Evolutionary conservation across 108 stramenopile species (phyloP), one percentile per base, ranked within the genome.

Genomic region (Tribonema minus): DNA sequence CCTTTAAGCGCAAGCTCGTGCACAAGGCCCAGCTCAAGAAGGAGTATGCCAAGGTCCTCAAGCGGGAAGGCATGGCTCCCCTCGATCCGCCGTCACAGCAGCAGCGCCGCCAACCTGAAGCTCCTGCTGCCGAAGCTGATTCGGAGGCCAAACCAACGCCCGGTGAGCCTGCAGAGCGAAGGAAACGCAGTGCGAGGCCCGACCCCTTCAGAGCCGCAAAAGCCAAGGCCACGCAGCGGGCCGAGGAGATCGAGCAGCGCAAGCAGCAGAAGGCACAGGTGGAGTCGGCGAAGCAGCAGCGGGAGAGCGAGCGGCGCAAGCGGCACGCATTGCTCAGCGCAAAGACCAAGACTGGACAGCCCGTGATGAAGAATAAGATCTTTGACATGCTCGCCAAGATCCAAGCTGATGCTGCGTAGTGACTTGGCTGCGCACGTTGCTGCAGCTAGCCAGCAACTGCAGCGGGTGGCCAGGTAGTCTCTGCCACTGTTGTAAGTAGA

Each of bases 1-100:
- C 73, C 1, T 41, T 38, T 31, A 75, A 75, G 34, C 73, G 73
- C 2, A 75, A 75, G 46, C 61, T 75, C 5, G 64, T 75, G 37
- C 38, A 75, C 33, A 75, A 75, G 64, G 73, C 73, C 20, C 73
- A 75, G 64, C 64, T 75, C 63, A 75, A 75, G 31, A 63, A 64
- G 32, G 39, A 65, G 32, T 75, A 75, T 37, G 73, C 73, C 33
- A 75, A 75, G 34, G 64, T 75, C 30, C 28, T 75, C 6, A 65
- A 65, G 25, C 64, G 54, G 61, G 73, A 75, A 39, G 73, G 27
- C 12, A 28, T 15, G 20, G 32, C 25, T n/a, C 29, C 27, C 12
- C 9, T 20, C 6, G 46, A 23, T 0, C 25, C 20, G 20, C 31
- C 54, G 1, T 32, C 1, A 30, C 4, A 54, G 0, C 31, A 0